Base-by-base conservation (phyloP, 768 basidiomycete species). In the Lentinula sp. region DNA sequence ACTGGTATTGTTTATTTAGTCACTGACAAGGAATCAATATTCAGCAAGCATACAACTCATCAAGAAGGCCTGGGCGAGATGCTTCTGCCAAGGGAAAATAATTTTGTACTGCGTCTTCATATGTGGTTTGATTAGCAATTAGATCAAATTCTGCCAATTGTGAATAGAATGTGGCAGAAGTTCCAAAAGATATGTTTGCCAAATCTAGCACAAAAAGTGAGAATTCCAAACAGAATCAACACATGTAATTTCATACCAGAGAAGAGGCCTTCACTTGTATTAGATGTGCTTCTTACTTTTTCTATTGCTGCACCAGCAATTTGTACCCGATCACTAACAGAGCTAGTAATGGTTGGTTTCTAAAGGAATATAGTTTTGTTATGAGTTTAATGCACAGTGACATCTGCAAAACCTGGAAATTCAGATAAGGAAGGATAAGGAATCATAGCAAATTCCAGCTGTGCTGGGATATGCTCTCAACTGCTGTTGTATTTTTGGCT, bases 141-240 rank as follows among this genome's bases (percentile, higher is more conserved):
- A 62, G 42, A 45, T 64, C 63, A 39, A 64, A 64, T 45, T 64
- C 63, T 45, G 63, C 63, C 57, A 64, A 42, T 33, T 62, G 57
- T 15, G 50, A 55, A 28, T 57, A 60, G 41, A 64, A 36, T 9
- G n/a, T 12, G 6, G 52, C 63, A 48, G 63, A 37, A 6, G 46
- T n/a, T 37, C 60, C 60, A 49, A 54, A 61, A 28, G 23, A 32
- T 46, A 49, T 49, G 32, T n/a, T 37, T 28, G 28, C 42, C n/a
- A 58, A 15, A 45, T 18, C 32, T 57, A 49, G 28, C 28, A 28
- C 28, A 28, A 28, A 28, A 3, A 13, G 42, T 16, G 18, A 36
- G 18, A 16, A 10, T 15, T n/a, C 41, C 12, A 28, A 28, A 36
- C 15, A 32, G 9, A 13, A 4, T 28, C 23, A 20, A 18, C 32